phyloP scores from a whole-genome alignment of 805 yeast species.

The Cyberlindnera saturnus region DNA sequence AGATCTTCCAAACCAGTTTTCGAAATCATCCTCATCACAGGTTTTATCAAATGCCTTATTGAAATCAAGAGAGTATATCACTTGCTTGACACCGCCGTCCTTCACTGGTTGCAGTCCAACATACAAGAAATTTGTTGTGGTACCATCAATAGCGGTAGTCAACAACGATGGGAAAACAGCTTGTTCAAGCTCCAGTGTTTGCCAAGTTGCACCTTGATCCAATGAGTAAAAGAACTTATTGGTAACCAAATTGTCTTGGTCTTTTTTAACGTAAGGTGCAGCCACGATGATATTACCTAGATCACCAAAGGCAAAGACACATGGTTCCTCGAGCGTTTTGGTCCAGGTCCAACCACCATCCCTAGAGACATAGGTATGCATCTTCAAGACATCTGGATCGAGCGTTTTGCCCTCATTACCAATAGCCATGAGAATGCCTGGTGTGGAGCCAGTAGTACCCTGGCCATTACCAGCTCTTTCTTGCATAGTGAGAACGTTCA shows the following conservation, averaged over 20 bases:
- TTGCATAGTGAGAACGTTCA: constrained; percentile 30
- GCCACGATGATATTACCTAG: constrained; percentile 70
- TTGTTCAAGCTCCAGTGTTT: constrained; percentile 38
- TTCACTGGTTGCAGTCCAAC: constrained; percentile 31
- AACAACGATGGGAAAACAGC: constrained; percentile 37
- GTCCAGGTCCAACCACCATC: constrained; percentile 81
- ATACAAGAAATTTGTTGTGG: constrained; percentile 56
- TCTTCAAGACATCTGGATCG: constrained; percentile 11
- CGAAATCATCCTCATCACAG: constrained; percentile 48
- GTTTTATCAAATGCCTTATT: constrained; percentile 44
- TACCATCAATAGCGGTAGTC: constrained; percentile 64
- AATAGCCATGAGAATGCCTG: constrained; percentile 39
- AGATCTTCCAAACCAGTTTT: constrained; percentile 53
- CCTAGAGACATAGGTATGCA: constrained; percentile 57
- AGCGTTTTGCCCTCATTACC: constrained; percentile 30
- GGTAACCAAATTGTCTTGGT: constrained; percentile 26
- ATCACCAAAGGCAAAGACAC: constrained; percentile 63
- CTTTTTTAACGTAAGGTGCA: constrained; percentile 22
- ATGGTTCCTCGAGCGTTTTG: constrained; percentile 44
- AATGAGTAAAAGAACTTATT: constrained; percentile 47
- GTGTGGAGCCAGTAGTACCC: constrained; percentile 30
- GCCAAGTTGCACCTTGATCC: constrained; percentile 72
- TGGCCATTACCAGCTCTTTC: constrained; percentile 27
- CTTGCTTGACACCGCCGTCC: constrained; percentile 4
- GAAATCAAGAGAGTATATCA: constrained; percentile 45